These are phyloP conservation scores for Melocanna baccifera DNA, from an alignment of 176 grass and related monocot genomes.

Conservation along the genomic window DNA sequence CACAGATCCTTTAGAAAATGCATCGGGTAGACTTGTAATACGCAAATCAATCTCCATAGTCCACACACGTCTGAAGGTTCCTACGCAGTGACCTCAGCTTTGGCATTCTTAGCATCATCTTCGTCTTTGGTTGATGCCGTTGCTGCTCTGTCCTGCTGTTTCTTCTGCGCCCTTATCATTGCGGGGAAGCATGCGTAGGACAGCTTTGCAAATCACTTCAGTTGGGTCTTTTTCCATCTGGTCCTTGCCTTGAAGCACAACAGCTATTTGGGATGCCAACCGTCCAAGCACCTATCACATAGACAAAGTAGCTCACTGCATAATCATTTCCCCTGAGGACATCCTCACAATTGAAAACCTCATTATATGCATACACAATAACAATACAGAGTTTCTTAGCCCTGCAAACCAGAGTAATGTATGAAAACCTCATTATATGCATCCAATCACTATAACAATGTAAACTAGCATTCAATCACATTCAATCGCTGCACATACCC, in stretches of 20 bases:
- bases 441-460: too few species aligned
- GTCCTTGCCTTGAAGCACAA: slow-evolving; percentile 90
- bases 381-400: too few species aligned
- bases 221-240: slow-evolving; percentile 92
- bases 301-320: neutral
- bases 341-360: slow-evolving; percentile 23
- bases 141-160: slow-evolving; percentile 52
- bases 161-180: slow-evolving; percentile 87
- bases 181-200: slow-evolving; percentile 83
- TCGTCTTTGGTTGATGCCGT: slow-evolving; percentile 42
- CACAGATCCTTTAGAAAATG: neutral
- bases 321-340: neutral
- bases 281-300: slow-evolving; percentile 74
- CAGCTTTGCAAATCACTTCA: slow-evolving; percentile 95
- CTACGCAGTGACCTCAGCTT: slow-evolving; percentile 35
- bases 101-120: slow-evolving; percentile 36
- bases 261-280: slow-evolving; percentile 79
- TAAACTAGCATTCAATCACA: too few species aligned
- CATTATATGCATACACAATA: too few species aligned
- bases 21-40: neutral
- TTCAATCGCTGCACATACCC: too few species aligned
- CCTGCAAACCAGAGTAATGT: too few species aligned
- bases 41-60: neutral
- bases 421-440: too few species aligned
- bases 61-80: neutral